These are phyloP conservation scores for Pythium aristosporum DNA, from an alignment of 352 stramenopile species.

Conservation along the genomic window DNA sequence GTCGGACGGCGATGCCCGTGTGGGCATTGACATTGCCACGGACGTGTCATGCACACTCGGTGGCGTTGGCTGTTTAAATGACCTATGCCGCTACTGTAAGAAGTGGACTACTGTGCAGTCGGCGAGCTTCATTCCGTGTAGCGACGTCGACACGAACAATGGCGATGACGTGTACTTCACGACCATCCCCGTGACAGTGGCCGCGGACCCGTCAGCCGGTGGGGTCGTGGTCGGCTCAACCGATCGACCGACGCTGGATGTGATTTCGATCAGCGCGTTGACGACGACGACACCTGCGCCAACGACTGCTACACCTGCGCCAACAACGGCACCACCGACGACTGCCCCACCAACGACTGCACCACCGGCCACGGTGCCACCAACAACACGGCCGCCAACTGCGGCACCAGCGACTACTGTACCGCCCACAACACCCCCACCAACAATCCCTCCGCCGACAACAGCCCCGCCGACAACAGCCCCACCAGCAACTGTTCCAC, in stretches of 20 bases:
- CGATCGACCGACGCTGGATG: neutral
- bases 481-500: neutral
- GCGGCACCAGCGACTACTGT: neutral
- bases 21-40: slow-evolving; percentile 21
- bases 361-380: neutral
- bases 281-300: neutral
- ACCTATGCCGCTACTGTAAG: slow-evolving; percentile 29
- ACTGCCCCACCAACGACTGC: neutral
- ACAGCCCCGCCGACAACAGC: neutral
- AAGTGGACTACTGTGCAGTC: slow-evolving; percentile 12
- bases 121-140: slow-evolving; percentile 20
- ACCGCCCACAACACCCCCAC: neutral
- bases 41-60: slow-evolving; percentile 21
- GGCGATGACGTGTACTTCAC: slow-evolving; percentile 10
- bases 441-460: neutral
- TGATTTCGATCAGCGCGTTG: neutral
- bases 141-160: neutral
- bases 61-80: slow-evolving; percentile 27
- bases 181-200: neutral
- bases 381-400: neutral
- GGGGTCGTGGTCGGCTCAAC: neutral
- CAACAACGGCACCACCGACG: neutral
- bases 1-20: slow-evolving; percentile 15
- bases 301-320: neutral
- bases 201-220: neutral